phyloP scores from a whole-genome alignment of 2,329 filamentous ascomycete species.

The Corynespora cassiicola region DNA sequence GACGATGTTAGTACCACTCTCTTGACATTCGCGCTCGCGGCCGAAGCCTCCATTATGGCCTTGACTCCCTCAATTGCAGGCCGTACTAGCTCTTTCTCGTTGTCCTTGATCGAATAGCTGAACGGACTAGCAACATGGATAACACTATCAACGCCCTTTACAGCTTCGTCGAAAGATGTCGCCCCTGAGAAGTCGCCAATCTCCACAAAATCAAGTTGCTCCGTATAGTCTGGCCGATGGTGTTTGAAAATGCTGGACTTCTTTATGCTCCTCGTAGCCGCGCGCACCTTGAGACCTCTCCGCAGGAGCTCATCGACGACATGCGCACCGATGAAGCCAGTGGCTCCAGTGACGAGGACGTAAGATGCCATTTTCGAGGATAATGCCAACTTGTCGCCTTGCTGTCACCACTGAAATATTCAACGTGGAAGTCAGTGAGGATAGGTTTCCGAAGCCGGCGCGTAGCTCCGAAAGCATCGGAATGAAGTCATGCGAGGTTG shows the following conservation, averaged over 20 bases:
- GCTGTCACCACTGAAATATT: no score
- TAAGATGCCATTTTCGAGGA: slow-evolving; percentile 8
- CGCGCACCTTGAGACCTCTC: slow-evolving; percentile 18
- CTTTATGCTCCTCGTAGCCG: slow-evolving; percentile 13
- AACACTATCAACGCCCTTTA: slow-evolving; percentile 52
- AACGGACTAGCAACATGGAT: slow-evolving; percentile 57
- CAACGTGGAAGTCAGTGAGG: no score
- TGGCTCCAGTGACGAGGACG: slow-evolving; percentile 29
- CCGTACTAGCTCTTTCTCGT: slow-evolving; percentile 53
- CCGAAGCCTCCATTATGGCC: slow-evolving; percentile 46
- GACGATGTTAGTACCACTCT: slow-evolving; percentile 27
- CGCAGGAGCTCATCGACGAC: slow-evolving; percentile 22
- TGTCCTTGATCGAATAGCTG: slow-evolving; percentile 52
- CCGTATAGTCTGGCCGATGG: slow-evolving; percentile 44
- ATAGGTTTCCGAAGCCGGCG: no score
- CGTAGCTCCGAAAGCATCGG: no score
- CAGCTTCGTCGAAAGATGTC: slow-evolving; percentile 45
- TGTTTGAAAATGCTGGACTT: slow-evolving; percentile 43
- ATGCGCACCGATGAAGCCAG: slow-evolving; percentile 30
- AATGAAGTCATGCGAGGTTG: no score
- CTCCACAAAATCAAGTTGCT: slow-evolving; percentile 50
- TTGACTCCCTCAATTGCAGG: slow-evolving; percentile 57
- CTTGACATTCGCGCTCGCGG: slow-evolving; percentile 12
- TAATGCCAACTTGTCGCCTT: not conserved
- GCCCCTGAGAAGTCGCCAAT: slow-evolving; percentile 51